Evolutionary conservation across 768 basidiomycete genomes (phyloP).

Genomic region (Neoboletus subvelutipes): DNA sequence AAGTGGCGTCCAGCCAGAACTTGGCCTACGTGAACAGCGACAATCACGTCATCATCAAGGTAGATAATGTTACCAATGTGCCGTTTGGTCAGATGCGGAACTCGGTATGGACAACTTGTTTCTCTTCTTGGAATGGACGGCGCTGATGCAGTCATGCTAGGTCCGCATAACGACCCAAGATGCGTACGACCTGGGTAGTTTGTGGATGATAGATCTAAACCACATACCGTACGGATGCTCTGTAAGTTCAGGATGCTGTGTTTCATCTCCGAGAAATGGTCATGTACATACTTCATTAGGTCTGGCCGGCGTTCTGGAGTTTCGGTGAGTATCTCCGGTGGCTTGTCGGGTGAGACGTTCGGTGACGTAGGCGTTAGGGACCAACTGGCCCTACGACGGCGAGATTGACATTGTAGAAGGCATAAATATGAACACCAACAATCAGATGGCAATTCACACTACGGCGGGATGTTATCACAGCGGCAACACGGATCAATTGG

Average conservation of each 20-base stretch:
- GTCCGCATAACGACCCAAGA: constrained; percentile 46
- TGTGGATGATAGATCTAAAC: constrained; percentile 47
- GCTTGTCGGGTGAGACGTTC: not conserved
- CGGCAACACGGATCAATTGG: constrained; percentile 32
- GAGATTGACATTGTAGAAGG: constrained; percentile 64
- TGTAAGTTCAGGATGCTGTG: constrained; percentile 31
- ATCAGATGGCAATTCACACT: constrained; percentile 61
- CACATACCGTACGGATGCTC: constrained; percentile 61
- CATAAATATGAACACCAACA: constrained; percentile 50
- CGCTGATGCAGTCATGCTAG: constrained; percentile 24
- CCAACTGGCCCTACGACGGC: constrained; percentile 44
- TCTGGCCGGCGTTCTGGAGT: constrained; percentile 36
- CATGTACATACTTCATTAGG: constrained; percentile 7
- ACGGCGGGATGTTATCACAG: constrained; percentile 38
- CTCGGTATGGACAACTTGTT: constrained; percentile 41
- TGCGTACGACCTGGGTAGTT: constrained; percentile 41
- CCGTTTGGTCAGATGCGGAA: constrained; percentile 51
- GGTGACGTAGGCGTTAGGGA: constrained; percentile 11
- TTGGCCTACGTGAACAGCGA: constrained; percentile 60
- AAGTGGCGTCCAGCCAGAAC: constrained; percentile 44
- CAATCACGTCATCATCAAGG: constrained; percentile 68
- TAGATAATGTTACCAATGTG: constrained; percentile 67
- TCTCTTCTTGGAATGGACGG: not conserved
- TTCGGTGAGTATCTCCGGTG: constrained; percentile 17
- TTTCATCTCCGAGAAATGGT: constrained; percentile 5